A percentile compares a stretch with the other conserved stretches of the same genome.
phyloP scores from a whole-genome alignment of 768 basidiomycete genomes.

The Pisolithus albus region DNA sequence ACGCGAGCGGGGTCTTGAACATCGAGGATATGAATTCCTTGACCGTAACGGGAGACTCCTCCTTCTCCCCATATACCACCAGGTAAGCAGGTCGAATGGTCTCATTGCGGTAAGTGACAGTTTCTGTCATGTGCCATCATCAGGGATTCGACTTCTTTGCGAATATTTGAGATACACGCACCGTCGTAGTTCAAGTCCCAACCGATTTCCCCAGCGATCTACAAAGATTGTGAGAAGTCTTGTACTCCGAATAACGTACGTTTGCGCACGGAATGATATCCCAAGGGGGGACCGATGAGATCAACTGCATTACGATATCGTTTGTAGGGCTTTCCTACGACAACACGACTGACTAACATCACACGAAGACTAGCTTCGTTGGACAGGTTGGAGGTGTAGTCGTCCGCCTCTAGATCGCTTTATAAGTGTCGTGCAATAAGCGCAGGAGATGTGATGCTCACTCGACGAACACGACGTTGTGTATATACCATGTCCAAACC shows the following conservation, averaged over 20 bases:
- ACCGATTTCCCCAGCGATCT: slow-evolving; percentile 62
- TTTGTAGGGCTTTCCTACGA: slow-evolving; percentile 53
- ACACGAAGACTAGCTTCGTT: slow-evolving; percentile 40
- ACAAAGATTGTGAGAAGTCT: neutral
- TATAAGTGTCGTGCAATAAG: slow-evolving; percentile 4
- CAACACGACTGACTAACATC: slow-evolving; percentile 52
- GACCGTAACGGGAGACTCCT: slow-evolving; percentile 9
- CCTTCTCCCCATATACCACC: slow-evolving; percentile 47
- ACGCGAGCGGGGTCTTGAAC: slow-evolving; percentile 27
- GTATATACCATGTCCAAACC: slow-evolving; percentile 68
- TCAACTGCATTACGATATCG: slow-evolving; percentile 43
- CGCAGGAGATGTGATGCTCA: slow-evolving; percentile 22
- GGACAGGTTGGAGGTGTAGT: slow-evolving; percentile 45
- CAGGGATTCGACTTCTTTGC: neutral
- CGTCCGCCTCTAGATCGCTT: slow-evolving; percentile 50
- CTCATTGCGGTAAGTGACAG: slow-evolving; percentile 59
- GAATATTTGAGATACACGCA: slow-evolving; percentile 6
- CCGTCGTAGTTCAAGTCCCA: slow-evolving; percentile 56
- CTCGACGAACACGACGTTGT: slow-evolving; percentile 62
- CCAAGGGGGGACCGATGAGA: slow-evolving; percentile 45
- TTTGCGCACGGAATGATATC: slow-evolving; percentile 51
- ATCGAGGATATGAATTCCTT: slow-evolving; percentile 23
- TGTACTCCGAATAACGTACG: slow-evolving; percentile 4
- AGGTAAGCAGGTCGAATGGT: slow-evolving; percentile 62
- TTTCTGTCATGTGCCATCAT: slow-evolving; percentile 33